Percentiles rank a stretch among this genome's conserved stretches.
Evolutionary conservation across 2,329 filamentous ascomycete species (phyloP).

Genomic region (Cladosporium sphaerospermum): DNA sequence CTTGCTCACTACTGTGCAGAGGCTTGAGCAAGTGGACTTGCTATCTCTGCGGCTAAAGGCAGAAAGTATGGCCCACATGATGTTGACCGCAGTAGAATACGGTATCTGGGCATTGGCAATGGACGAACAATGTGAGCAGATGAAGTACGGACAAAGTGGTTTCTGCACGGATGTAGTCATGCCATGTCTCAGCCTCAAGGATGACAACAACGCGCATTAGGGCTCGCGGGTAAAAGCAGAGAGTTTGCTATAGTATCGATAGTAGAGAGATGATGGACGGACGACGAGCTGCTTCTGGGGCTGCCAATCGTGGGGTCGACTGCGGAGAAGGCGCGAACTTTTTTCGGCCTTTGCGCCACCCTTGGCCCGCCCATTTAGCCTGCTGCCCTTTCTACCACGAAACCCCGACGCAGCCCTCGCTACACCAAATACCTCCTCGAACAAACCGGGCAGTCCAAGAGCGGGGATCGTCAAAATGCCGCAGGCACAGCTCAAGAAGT

Average conservation of each 20-base stretch:
- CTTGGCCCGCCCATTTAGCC: slow-evolving; percentile 11
- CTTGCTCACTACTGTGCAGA: neutral
- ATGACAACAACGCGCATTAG: too few species aligned
- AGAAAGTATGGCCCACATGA: slow-evolving; percentile 38
- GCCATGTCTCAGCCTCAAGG: too few species aligned
- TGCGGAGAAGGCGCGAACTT: slow-evolving; percentile 5
- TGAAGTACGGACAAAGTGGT: too few species aligned
- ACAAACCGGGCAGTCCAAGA: neutral
- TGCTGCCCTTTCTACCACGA: neutral
- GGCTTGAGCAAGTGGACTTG: neutral
- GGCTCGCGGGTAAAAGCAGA: too few species aligned
- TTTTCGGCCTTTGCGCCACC: slow-evolving; percentile 4
- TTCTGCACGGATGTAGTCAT: too few species aligned
- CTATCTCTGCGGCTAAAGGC: slow-evolving; percentile 45
- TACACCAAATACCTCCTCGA: neutral
- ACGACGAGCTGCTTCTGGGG: too few species aligned
- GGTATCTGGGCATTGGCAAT: too few species aligned
- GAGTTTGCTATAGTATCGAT: too few species aligned
- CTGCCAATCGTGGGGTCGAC: neutral
- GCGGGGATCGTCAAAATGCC: slow-evolving; percentile 19
- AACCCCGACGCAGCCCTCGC: neutral
- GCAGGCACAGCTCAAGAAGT: slow-evolving; percentile 27
- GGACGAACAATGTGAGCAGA: too few species aligned
- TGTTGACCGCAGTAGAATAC: too few species aligned
- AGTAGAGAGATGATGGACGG: too few species aligned